Base-by-base conservation (phyloP, 768 basidiomycete species). In the Suillus lakei region DNA sequence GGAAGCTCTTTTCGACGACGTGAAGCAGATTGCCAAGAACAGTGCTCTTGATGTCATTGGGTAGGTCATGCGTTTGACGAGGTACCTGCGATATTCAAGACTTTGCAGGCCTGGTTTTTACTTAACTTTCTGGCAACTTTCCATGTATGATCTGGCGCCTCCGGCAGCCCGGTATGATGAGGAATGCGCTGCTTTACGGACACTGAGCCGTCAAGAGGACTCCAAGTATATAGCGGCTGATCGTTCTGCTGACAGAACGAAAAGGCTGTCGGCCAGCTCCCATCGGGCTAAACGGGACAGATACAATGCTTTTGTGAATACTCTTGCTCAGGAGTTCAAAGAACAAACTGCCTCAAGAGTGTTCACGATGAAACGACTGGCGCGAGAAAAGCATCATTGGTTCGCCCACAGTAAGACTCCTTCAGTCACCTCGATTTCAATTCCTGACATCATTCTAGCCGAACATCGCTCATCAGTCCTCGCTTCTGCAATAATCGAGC, bases 41-140 rank as follows among this genome's bases (percentile, higher is more conserved):
- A 86, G 81, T 69, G 86, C 85, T 10, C 83, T 80, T 62, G 86
- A 90, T 41, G 77, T 89, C 46, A 87, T 96, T 69, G 91, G 92
- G 91, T 96, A 76, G 62, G 91, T 76, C 26, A 41, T 41, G 12
- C 56, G 64, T 36, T 56, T 61, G 44, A 46, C 61, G 61, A 18
- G 28, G 60, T 63, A 43, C 61, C 64, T 62, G 23, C 69, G 28
- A 58, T 68, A 62, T 61, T 65, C 46, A 43, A 53, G 18, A n/a
- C 28, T 15, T 62, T 51, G 32, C 69, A 98, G 97, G 4, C 90
- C 95, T 34, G 92, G 89, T 3, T 99, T 99, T 79, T 98, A 96
- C 72, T 78, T 93, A 54, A 95, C 96, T 3, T 99, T 98, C 80
- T 99, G 98, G 98, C 96, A 98, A 75, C 78, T 99, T 60, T 91